A percentile compares a stretch with the other conserved stretches of the same genome.
These are phyloP conservation scores for Pichiaceae sp. DNA, from an alignment of 1,139 yeast species.

Conservation along the genomic window DNA sequence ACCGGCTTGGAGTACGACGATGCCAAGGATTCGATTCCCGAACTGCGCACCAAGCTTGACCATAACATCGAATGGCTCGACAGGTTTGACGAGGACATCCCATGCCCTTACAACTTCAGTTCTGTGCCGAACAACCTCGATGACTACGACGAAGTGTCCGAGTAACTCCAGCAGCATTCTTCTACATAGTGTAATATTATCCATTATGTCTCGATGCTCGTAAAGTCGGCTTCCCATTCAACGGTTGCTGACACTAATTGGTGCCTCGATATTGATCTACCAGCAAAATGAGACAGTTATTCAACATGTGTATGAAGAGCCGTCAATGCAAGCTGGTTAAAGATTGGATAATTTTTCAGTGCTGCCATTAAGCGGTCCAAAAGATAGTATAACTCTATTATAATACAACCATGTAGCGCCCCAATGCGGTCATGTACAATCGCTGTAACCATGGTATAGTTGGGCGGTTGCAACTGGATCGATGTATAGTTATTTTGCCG, in stretches of 20 bases:
- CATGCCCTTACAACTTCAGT: conserved; percentile 18
- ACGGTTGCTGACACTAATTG: too few species aligned
- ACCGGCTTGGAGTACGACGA: conserved; percentile 26
- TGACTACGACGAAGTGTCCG: conserved; percentile 22
- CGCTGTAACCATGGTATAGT: too few species aligned
- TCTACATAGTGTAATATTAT: background rate
- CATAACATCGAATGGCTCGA: conserved; percentile 41
- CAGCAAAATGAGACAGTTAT: conserved; percentile 21
- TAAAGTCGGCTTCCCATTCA: too few species aligned
- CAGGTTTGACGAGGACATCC: conserved; percentile 28
- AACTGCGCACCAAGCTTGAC: conserved; percentile 15
- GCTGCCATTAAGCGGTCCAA: too few species aligned
- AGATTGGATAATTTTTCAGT: too few species aligned
- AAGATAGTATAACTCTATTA: too few species aligned
- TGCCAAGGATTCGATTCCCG: conserved; percentile 13
- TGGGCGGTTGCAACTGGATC: conserved; percentile 9
- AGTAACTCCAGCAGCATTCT: conserved; percentile 8
- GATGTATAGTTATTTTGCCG: background rate
- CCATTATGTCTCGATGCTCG: conserved; percentile 14
- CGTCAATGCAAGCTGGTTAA: background rate
- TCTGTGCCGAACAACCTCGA: conserved; percentile 12
- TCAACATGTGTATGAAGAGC: conserved; percentile 5
- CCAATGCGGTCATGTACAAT: too few species aligned
- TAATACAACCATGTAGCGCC: too few species aligned
- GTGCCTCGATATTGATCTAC: conserved; percentile 19